Base-by-base conservation (phyloP, 169 alveolate genomes). In the Eimeria maxima region DNA sequence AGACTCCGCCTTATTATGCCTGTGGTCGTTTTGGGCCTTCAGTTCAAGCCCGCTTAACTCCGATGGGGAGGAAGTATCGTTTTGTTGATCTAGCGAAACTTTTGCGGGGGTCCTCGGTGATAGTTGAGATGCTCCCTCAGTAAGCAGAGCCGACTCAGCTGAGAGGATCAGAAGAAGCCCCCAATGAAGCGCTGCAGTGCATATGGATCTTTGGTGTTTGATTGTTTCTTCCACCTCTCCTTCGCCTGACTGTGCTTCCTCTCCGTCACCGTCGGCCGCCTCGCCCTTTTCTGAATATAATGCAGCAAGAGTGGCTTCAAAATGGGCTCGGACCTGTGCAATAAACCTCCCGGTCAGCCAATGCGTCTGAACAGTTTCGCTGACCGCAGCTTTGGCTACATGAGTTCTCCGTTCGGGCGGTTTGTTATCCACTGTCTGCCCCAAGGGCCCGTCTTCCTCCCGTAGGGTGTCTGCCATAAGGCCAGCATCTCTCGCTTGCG, bases 281-380 rank as follows among this genome's bases (percentile, higher is more conserved):
- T 89, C 73, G 24, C 87, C 87, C 18, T 69, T 74, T 22, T 69
- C 63, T 29, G 45, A n/a, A 63, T 18, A 18, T 80, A 86, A 45
- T 76, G 24, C 90, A 53, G 42, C 76, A n/a, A 73, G 71, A 11
- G 57, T 53, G 22, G 50, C 63, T 44, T 90, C 88, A 50, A 73
- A 87, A 45, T 87, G 93, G 65, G 93, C 81, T 47, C 93, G 81
- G 63, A 87, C 93, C 44, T 87, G 93, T 33, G 81, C 93, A 57
- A 87, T 18, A 42, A 87, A 87, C 10, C 53, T 80, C 44, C 78
- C 45, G 7, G 93, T 87, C 50, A 87, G 81, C 93, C 78, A 63
- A 65, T 47, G 93, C 29, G 3, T 11, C 93, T 24, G 63, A 55
- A 6, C 20, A 16, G 44, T 38, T 1, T 53, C 47, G 22, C n/a